Evolutionary conservation across 1,284 basidiomycete genomes (phyloP).

Genomic region (Leucoagaricus sp.): DNA sequence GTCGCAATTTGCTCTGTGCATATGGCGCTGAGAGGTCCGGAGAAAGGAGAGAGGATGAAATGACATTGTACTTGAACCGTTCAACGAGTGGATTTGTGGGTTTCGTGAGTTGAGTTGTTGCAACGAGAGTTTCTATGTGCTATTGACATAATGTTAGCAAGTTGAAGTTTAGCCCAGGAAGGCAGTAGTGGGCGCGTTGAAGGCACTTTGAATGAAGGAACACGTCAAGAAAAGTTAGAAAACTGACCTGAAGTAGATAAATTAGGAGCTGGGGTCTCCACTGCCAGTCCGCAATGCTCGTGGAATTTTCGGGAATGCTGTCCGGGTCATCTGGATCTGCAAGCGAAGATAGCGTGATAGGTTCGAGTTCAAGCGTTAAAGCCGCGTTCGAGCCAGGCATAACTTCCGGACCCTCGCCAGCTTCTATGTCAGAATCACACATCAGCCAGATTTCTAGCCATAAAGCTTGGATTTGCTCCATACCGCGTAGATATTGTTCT

Average conservation of each 20-base stretch:
- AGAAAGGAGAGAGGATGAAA: slow-evolving; percentile 76
- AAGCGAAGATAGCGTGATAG: slow-evolving; percentile 6
- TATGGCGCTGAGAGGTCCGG: slow-evolving; percentile 29
- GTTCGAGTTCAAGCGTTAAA: slow-evolving; percentile 32
- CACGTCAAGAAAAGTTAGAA: slow-evolving; percentile 1
- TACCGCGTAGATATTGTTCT: slow-evolving; percentile 71
- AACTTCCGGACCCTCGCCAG: slow-evolving; percentile 51
- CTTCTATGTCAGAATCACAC: slow-evolving; percentile 38
- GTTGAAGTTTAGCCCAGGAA: slow-evolving; percentile 4
- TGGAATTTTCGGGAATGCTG: slow-evolving; percentile 13
- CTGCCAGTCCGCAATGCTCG: slow-evolving; percentile 33
- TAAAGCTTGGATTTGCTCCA: slow-evolving; percentile 23
- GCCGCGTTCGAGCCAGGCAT: slow-evolving; percentile 40
- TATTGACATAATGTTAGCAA: slow-evolving; percentile 20
- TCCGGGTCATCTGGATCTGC: slow-evolving; percentile 18
- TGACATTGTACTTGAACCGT: slow-evolving; percentile 83
- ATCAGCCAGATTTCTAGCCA: background rate
- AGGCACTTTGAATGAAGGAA: background rate
- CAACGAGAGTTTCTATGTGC: slow-evolving; percentile 33
- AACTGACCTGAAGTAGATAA: slow-evolving; percentile 38
- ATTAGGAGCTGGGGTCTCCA: slow-evolving; percentile 38
- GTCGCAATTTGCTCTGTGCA: slow-evolving; percentile 29
- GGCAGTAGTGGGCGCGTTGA: background rate
- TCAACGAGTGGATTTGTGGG: slow-evolving; percentile 60
- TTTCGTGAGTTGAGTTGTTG: slow-evolving; percentile 30